phyloP scores from a whole-genome alignment of 2,329 filamentous ascomycete genomes.

The Alternaria panax region DNA sequence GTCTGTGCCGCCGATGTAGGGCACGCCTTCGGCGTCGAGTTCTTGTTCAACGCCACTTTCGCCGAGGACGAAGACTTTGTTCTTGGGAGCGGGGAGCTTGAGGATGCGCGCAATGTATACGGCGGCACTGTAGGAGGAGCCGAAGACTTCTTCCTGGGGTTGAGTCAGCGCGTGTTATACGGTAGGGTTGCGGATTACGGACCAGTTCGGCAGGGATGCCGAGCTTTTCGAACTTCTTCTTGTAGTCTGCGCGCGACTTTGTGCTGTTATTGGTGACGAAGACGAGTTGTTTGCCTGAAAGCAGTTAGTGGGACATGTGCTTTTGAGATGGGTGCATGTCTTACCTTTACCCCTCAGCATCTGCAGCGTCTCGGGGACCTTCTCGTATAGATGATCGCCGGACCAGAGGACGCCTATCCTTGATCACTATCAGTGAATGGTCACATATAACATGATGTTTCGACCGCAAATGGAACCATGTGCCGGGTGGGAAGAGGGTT shows the following conservation, averaged over 20 bases:
- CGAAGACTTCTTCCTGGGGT: conserved; percentile 85
- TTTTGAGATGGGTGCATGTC: not conserved
- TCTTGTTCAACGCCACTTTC: conserved; percentile 92
- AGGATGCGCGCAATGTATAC: conserved; percentile 97
- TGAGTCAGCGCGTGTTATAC: conserved; percentile 5
- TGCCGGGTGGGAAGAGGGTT: conserved; percentile 14
- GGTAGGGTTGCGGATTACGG: conserved; percentile 22
- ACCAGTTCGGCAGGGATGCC: conserved; percentile 78
- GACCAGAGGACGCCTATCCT: conserved; percentile 92
- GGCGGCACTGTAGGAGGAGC: conserved; percentile 91
- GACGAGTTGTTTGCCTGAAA: conserved; percentile 82
- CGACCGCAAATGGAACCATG: not conserved
- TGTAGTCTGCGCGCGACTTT: conserved; percentile 91
- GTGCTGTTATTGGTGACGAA: conserved; percentile 99
- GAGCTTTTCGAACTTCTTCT: conserved; percentile 84
- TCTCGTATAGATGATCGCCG: conserved; percentile 86
- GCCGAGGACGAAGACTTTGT: conserved; percentile 93
- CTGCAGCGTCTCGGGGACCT: conserved; percentile 83
- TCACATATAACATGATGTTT: not conserved
- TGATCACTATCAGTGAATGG: conserved; percentile 50
- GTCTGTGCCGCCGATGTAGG: conserved; percentile 88
- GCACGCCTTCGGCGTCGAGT: conserved; percentile 77
- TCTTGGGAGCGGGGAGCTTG: conserved; percentile 76
- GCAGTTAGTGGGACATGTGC: not conserved
- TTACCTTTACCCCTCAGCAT: conserved; percentile 81